Base-by-base conservation (phyloP, 2,329 filamentous ascomycete genomes). In the Pseudogymnoascus sp. region DNA sequence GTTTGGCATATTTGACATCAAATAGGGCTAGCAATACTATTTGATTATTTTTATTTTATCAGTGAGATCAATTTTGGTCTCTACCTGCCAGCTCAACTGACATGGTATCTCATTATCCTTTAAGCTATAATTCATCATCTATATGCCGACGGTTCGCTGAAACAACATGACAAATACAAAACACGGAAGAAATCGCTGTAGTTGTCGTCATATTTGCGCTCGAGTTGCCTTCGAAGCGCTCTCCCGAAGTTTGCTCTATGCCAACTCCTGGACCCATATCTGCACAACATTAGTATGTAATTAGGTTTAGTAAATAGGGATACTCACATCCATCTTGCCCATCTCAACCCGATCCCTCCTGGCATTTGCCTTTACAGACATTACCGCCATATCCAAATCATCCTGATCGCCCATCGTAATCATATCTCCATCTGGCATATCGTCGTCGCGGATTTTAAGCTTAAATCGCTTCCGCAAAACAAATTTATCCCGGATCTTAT, bases 401-500 rank as follows among this genome's bases (percentile, higher is more conserved):
- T 99, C 94, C 74, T 97, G 91, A 74, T 99, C 94, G 31, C 89
- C 92, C 84, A 99, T 88, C 33, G 93, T 97, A 71, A 99, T 95
- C 89, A 97, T 93, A 71, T 97, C 93, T 2, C 89, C 89, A 62
- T 88, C 81, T 0, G 83, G 83, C 64, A 79, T 75, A 68, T 91
- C 89, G 68, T 97, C 94, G 66, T 95, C 91, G 70, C 83, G 85
- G 69, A 92, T 85, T 79, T 94, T 94, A 75, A 97, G 88, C 81
- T 92, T 95, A 78, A 97, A 93, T 63, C 85, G 84, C 65, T 87
- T 78, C 62, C 83, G 79, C 62, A 97, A 80, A 12, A 83, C 87
- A 71, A 97, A 96, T 76, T 99, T 99, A 66, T 92, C 88, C 55
- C 88, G 83, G 64, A 99, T 89, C 64, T 87, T 86, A 65, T 88